These are phyloP conservation scores for Magnusiomyces suaveolens DNA, from an alignment of 1,139 yeast genomes.

Conservation along the genomic window DNA sequence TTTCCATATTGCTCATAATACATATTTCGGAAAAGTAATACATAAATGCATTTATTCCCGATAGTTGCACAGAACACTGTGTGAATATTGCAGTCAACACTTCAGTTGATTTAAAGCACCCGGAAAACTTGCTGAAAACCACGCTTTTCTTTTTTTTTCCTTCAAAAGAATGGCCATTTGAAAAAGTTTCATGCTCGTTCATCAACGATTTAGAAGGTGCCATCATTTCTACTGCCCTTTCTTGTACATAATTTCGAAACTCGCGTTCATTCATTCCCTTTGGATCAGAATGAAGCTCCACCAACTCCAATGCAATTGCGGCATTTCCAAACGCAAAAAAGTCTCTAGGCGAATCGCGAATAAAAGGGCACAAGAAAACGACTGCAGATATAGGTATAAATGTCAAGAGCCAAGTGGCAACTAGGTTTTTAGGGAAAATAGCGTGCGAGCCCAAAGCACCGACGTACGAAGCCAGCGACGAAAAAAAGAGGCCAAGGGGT, in stretches of 20 bases:
- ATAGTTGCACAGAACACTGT: conserved; percentile 54
- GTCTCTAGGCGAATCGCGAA: conserved; percentile 1
- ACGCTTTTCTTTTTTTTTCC: conserved; percentile 27
- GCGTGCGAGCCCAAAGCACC: conserved; percentile 26
- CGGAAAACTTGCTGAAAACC: not conserved
- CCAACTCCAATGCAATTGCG: not conserved
- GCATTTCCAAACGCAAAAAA: conserved; percentile 1
- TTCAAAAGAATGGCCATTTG: conserved; percentile 38
- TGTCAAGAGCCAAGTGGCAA: not conserved
- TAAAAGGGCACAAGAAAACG: not conserved
- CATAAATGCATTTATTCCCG: conserved; percentile 62
- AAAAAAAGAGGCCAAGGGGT: conserved; percentile 45
- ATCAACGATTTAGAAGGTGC: conserved; percentile 39
- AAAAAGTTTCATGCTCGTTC: conserved; percentile 37
- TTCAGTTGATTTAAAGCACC: conserved; percentile 1
- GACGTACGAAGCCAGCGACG: conserved; percentile 26
- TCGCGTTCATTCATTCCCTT: not conserved
- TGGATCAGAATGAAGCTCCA: not conserved
- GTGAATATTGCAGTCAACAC: conserved; percentile 41
- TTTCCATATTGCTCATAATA: conserved; percentile 20
- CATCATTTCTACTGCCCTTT: conserved; percentile 34
- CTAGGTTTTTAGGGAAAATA: not conserved
- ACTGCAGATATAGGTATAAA: not conserved
- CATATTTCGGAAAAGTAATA: conserved; percentile 48
- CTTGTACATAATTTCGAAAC: conserved; percentile 29